Evolutionary conservation across 345 rosid species (phyloP).

Genomic region (Pugionium cornutum): DNA sequence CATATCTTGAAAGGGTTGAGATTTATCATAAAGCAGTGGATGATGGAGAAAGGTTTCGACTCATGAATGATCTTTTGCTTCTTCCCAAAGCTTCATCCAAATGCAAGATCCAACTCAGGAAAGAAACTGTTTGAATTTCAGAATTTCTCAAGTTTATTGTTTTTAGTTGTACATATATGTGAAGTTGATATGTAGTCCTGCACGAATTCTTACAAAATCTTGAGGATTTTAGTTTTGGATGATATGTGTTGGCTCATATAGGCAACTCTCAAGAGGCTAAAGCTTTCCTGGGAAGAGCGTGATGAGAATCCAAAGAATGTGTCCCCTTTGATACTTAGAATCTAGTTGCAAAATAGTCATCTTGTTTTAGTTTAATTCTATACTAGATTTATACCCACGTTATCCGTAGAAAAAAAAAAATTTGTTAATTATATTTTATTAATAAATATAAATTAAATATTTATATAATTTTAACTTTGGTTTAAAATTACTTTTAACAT

Average conservation of each 20-base stretch:
- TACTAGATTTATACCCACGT: too few species aligned
- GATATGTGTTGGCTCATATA: not conserved
- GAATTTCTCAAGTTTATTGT: not conserved
- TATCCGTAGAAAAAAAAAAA: too few species aligned
- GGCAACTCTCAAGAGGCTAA: conserved; percentile 23
- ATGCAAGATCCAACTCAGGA: conserved; percentile 17
- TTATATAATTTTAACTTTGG: too few species aligned
- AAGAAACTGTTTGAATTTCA: not conserved
- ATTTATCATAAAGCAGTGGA: conserved; percentile 5
- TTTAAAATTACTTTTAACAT: too few species aligned
- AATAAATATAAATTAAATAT: too few species aligned
- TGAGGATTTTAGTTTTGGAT: conserved; percentile 13
- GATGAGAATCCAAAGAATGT: not conserved
- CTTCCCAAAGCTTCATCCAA: conserved; percentile 29
- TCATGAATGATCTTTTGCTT: conserved; percentile 21
- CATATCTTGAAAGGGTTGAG: conserved; percentile 24
- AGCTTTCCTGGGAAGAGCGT: not conserved
- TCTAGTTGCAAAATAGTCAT: too few species aligned
- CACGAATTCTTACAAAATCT: not conserved
- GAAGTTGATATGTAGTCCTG: too few species aligned
- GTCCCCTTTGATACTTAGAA: not conserved
- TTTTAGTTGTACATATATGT: not conserved
- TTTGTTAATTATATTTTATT: too few species aligned
- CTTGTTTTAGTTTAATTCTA: too few species aligned
- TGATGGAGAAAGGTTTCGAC: conserved; percentile 6